Percentiles rank a stretch among this genome's conserved stretches.
These are phyloP conservation scores for Coprinellus micaceus DNA, from an alignment of 768 basidiomycete species.

Conservation along the genomic window DNA sequence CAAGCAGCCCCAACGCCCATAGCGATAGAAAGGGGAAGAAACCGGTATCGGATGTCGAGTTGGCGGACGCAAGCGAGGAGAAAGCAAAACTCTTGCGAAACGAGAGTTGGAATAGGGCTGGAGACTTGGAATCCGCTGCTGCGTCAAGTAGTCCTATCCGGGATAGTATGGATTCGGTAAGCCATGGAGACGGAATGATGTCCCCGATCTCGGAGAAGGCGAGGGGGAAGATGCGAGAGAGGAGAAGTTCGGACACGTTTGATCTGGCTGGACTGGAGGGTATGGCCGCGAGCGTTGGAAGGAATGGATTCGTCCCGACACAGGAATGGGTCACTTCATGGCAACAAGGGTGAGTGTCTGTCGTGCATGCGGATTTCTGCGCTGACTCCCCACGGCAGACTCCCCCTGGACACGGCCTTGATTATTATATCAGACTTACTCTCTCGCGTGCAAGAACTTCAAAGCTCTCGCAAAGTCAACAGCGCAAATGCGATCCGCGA, in stretches of 20 bases:
- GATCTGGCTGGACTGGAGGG: constrained; percentile 57
- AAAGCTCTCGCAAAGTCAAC: constrained; percentile 58
- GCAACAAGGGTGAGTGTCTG: constrained; percentile 79
- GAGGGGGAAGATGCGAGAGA: constrained; percentile 85
- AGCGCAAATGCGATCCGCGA: constrained; percentile 58
- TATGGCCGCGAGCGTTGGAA: constrained; percentile 69
- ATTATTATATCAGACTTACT: constrained; percentile 84
- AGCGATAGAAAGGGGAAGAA: constrained; percentile 34
- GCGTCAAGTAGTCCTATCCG: constrained; percentile 1
- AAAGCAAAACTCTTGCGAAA: constrained; percentile 63
- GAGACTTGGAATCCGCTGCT: constrained; percentile 5
- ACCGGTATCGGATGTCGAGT: constrained; percentile 29
- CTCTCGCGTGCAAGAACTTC: constrained; percentile 80
- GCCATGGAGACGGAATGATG: constrained; percentile 16
- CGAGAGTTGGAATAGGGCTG: constrained; percentile 34
- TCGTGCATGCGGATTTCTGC: constrained; percentile 4
- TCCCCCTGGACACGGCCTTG: constrained; percentile 87
- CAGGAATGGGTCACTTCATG: constrained; percentile 98
- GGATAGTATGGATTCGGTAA: too few species aligned
- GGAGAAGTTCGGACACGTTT: constrained; percentile 20
- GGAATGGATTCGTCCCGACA: constrained; percentile 91
- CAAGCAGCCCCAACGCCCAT: constrained; percentile 29
- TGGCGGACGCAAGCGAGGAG: constrained; percentile 49
- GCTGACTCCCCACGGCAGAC: constrained; percentile 38
- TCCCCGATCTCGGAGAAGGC: constrained; percentile 73